These are phyloP conservation scores for Tausonia pullulans DNA, from an alignment of 1,284 basidiomycete genomes.

Conservation along the genomic window DNA sequence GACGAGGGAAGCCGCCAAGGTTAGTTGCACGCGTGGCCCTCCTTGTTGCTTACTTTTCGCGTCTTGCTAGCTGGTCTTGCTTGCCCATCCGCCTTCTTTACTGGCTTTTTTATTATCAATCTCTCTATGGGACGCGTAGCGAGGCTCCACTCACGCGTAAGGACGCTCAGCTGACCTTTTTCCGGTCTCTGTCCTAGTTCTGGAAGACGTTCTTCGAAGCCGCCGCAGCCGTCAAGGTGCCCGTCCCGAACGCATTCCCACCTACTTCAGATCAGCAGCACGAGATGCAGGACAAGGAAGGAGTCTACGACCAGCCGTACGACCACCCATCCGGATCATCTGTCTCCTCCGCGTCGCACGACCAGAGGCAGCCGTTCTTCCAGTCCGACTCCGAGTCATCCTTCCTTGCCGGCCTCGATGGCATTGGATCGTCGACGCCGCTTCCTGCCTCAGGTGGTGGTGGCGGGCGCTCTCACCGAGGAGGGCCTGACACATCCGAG, in stretches of 20 bases:
- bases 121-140: background rate
- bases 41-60: background rate
- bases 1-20: slow-evolving; percentile 76
- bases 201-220: slow-evolving; percentile 94
- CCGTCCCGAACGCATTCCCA: slow-evolving; percentile 40
- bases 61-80: background rate
- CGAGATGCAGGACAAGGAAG: slow-evolving; percentile 3
- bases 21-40: slow-evolving; percentile 30
- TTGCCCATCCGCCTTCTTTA: background rate
- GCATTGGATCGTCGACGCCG: slow-evolving; percentile 8
- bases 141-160: background rate
- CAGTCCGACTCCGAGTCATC: slow-evolving; percentile 6
- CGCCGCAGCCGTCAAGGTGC: slow-evolving; percentile 73
- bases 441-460: background rate
- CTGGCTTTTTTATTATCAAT: background rate
- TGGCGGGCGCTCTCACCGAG: background rate
- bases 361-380: background rate
- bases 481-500: background rate
- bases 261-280: background rate
- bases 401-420: slow-evolving; percentile 11
- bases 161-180: background rate
- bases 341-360: slow-evolving; percentile 6
- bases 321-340: background rate
- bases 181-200: slow-evolving; percentile 45
- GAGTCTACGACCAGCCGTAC: slow-evolving; percentile 1